phyloP scores from a whole-genome alignment of 2,329 filamentous ascomycete genomes.

The Endothia cerciana region DNA sequence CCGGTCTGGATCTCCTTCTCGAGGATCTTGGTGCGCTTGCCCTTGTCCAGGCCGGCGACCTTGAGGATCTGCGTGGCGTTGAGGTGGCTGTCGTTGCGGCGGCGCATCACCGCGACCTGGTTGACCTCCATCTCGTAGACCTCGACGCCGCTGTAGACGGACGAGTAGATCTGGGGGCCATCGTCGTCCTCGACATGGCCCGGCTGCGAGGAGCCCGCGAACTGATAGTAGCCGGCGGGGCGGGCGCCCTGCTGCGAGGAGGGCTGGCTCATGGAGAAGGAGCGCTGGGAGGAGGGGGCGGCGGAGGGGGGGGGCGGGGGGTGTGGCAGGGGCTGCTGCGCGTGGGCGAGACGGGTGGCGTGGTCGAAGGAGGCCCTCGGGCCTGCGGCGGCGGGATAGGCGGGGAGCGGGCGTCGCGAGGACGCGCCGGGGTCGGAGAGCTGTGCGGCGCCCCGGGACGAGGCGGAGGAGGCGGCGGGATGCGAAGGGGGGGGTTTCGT shows the following conservation, averaged over 20 bases:
- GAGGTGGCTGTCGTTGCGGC: slow-evolving; percentile 91
- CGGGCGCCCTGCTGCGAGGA: slow-evolving; percentile 48
- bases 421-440: not conserved
- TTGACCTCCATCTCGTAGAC: slow-evolving; percentile 99
- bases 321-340: slow-evolving; percentile 27
- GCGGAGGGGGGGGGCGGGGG: not conserved
- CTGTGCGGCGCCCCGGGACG: slow-evolving; percentile 19
- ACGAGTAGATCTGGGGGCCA: slow-evolving; percentile 66
- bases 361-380: slow-evolving; percentile 30
- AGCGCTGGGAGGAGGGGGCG: slow-evolving; percentile 55
- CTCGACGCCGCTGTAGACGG: slow-evolving; percentile 91
- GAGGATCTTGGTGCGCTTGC: slow-evolving; percentile 94
- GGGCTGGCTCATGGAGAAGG: slow-evolving; percentile 60
- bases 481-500: slow-evolving; percentile 34
- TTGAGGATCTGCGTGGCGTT: slow-evolving; percentile 99
- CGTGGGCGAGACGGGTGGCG: slow-evolving; percentile 30
- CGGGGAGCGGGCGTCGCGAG: slow-evolving; percentile 19
- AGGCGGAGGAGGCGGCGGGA: slow-evolving; percentile 34
- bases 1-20: slow-evolving; percentile 97
- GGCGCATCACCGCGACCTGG: slow-evolving; percentile 90
- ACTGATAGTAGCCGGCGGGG: slow-evolving; percentile 43
- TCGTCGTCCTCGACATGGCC: slow-evolving; percentile 44
- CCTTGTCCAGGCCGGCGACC: slow-evolving; percentile 94
- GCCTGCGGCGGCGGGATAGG: slow-evolving; percentile 4
- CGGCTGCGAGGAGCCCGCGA: slow-evolving; percentile 42